phyloP scores from a whole-genome alignment of 805 yeast genomes.

The Starmerella floricola region DNA sequence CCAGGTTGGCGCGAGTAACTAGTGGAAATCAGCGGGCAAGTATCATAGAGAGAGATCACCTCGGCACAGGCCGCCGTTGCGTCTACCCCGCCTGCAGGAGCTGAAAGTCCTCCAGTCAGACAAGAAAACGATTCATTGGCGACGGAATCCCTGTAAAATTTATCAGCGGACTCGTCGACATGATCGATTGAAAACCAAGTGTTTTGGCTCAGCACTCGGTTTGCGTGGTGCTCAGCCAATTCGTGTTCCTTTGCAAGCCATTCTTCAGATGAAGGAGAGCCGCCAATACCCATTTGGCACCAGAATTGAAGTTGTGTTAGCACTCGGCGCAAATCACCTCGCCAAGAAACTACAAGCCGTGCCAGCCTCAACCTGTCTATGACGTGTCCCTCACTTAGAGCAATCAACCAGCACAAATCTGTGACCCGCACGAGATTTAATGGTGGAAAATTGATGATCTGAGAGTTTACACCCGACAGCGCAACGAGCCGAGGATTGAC shows the following conservation, averaged over 20 bases:
- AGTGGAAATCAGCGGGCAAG: neutral
- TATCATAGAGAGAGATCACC: neutral
- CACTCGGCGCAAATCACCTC: constrained; percentile 26
- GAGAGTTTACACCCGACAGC: constrained; percentile 3
- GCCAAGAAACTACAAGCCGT: constrained; percentile 11
- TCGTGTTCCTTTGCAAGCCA: constrained; percentile 26
- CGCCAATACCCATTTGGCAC: constrained; percentile 30
- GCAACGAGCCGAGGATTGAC: constrained; percentile 29
- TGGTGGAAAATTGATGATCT: constrained; percentile 1
- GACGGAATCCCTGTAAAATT: neutral
- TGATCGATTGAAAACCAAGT: constrained; percentile 13
- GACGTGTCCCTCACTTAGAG: constrained; percentile 30
- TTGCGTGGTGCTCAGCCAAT: neutral
- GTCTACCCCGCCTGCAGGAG: constrained; percentile 2
- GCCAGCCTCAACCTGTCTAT: constrained; percentile 20
- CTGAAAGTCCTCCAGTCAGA: no score
- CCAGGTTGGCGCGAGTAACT: neutral
- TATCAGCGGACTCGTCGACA: neutral
- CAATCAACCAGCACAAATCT: constrained; percentile 27
- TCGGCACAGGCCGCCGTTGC: constrained; percentile 7
- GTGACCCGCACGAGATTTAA: constrained; percentile 15
- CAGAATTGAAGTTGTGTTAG: constrained; percentile 27
- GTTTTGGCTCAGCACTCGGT: constrained; percentile 21
- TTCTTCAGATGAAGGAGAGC: constrained; percentile 25
- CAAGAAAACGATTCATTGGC: neutral